phyloP scores from a whole-genome alignment of 208 protist genomes.

The Acanthamoeba sp. region DNA sequence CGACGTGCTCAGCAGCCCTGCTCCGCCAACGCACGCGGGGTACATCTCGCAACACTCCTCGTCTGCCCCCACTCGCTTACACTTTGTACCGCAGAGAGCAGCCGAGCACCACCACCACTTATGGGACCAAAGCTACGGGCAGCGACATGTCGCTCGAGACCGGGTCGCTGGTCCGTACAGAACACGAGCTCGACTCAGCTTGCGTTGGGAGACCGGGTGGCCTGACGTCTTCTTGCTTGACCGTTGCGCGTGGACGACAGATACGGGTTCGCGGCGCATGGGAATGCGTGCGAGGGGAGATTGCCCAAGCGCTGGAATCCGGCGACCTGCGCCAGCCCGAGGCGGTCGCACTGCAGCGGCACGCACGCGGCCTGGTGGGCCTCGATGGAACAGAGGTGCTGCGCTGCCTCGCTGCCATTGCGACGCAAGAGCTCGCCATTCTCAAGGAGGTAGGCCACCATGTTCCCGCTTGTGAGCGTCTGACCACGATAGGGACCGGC shows the following conservation, averaged over 20 bases:
- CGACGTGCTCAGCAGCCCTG: neutral
- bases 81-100: neutral
- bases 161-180: neutral
- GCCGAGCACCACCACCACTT: neutral
- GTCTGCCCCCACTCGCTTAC: neutral
- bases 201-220: neutral
- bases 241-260: neutral
- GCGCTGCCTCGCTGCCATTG: neutral
- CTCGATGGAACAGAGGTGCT: neutral
- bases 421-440: neutral
- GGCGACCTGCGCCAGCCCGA: neutral
- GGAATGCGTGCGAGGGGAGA: neutral
- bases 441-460: neutral
- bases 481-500: too few species aligned
- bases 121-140: neutral
- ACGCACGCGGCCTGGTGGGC: neutral
- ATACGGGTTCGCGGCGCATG: neutral
- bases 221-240: neutral
- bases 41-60: neutral
- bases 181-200: neutral
- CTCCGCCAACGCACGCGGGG: neutral
- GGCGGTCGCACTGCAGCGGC: neutral
- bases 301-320: neutral
- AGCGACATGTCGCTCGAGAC: neutral
- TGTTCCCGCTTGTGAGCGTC: too few species aligned